A percentile compares a stretch with the other conserved stretches of the same genome.
phyloP scores from a whole-genome alignment of 495 filamentous ascomycete genomes.

The Zalerion maritima region DNA sequence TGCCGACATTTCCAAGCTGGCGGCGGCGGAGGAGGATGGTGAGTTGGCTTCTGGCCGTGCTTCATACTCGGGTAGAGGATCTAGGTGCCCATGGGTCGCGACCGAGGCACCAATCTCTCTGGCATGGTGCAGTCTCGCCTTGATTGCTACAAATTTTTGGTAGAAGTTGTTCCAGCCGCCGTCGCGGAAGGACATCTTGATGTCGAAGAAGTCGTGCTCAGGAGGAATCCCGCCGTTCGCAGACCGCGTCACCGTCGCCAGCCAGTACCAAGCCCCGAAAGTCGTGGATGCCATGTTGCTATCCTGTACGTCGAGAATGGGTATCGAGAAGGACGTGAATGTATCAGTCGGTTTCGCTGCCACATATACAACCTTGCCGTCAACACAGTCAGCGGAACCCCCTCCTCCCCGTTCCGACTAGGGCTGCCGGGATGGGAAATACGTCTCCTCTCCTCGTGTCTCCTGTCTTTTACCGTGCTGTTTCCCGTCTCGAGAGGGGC shows the following conservation, averaged over 20 bases:
- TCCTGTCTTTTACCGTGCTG: too few relatives aligned
- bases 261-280: slow-evolving; percentile 94
- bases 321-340: slow-evolving; percentile 78
- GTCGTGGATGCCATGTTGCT: slow-evolving; percentile 83
- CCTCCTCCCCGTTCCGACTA: slow-evolving; percentile 6
- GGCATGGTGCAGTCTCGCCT: slow-evolving; percentile 67
- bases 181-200: slow-evolving; percentile 83
- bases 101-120: slow-evolving; percentile 49
- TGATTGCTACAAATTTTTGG: slow-evolving; percentile 66
- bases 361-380: slow-evolving; percentile 55
- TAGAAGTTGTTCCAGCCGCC: slow-evolving; percentile 91
- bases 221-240: slow-evolving; percentile 71
- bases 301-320: slow-evolving; percentile 73
- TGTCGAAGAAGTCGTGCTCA: slow-evolving; percentile 53
- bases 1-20: too few relatives aligned
- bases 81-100: slow-evolving; percentile 23
- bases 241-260: slow-evolving; percentile 62
- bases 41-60: too few relatives aligned
- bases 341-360: slow-evolving; percentile 50
- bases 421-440: background rate
- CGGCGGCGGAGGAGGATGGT: too few relatives aligned
- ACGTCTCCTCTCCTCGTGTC: background rate
- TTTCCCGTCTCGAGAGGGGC: too few relatives aligned
- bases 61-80: too few relatives aligned
- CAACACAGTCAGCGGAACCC: slow-evolving; percentile 1